These are phyloP conservation scores for Penicillium sp. DNA, from an alignment of 2,329 filamentous ascomycete species.

Conservation along the genomic window DNA sequence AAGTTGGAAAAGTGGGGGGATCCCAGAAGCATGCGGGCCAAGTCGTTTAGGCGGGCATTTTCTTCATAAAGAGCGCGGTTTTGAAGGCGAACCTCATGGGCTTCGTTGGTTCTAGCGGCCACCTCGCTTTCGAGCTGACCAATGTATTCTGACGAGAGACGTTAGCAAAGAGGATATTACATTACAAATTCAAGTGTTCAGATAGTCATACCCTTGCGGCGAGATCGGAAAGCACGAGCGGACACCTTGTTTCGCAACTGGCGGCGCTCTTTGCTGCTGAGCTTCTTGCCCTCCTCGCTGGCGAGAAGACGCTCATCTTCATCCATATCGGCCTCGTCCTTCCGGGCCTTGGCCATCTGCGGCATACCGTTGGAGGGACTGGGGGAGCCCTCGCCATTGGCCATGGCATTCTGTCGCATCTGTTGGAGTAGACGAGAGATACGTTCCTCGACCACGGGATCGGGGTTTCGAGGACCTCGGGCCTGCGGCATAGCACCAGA, in stretches of 20 bases:
- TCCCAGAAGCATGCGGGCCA: constrained; percentile 76
- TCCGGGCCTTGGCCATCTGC: constrained; percentile 72
- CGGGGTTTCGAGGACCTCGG: constrained; percentile 46
- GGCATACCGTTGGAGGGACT: constrained; percentile 48
- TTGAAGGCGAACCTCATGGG: constrained; percentile 73
- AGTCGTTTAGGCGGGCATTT: constrained; percentile 74
- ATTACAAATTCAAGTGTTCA: not conserved
- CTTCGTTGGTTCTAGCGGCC: constrained; percentile 77
- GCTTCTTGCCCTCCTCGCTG: constrained; percentile 98
- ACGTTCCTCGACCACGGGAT: constrained; percentile 82
- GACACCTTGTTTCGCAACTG: constrained; percentile 99
- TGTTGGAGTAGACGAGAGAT: constrained; percentile 90
- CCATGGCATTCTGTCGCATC: constrained; percentile 73
- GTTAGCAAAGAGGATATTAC: constrained; percentile 1
- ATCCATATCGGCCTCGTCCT: constrained; percentile 98
- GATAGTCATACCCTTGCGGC: constrained; percentile 78
- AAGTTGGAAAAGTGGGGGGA: constrained; percentile 81
- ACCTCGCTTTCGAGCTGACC: constrained; percentile 89
- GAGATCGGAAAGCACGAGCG: constrained; percentile 93
- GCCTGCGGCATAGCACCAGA: constrained; percentile 27
- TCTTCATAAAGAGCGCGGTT: constrained; percentile 81
- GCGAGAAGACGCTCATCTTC: constrained; percentile 90
- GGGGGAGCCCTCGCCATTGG: constrained; percentile 50
- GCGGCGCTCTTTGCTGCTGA: constrained; percentile 95
- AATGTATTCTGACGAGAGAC: constrained; percentile 76